Percentiles rank a stretch among this genome's conserved stretches.
phyloP scores from a whole-genome alignment of 202 grass and related monocot species.

The Dendrocalamus latiflorus region DNA sequence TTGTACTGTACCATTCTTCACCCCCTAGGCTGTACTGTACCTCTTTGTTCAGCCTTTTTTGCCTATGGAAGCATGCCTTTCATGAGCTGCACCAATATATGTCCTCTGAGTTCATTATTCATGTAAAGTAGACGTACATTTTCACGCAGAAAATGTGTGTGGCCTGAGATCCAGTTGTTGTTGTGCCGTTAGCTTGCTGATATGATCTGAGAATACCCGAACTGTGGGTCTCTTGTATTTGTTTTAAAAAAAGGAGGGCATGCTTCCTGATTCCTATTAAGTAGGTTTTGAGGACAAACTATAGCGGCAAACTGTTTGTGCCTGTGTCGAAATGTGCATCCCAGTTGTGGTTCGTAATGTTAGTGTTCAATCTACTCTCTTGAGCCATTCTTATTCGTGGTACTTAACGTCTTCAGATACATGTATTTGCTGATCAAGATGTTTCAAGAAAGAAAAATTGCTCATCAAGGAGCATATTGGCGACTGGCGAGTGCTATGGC shows the following conservation, averaged over 20 bases:
- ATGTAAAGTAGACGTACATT: constrained; percentile 33
- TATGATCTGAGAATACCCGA: background rate
- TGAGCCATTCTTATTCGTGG: background rate
- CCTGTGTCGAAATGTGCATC: constrained; percentile 1
- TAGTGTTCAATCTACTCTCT: background rate
- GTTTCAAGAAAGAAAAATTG: too few relatives aligned
- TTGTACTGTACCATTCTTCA: constrained; percentile 27
- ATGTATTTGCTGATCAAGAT: background rate
- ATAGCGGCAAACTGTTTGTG: background rate
- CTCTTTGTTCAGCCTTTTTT: background rate
- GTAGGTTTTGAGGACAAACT: background rate
- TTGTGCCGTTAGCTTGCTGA: background rate
- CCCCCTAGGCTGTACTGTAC: constrained; percentile 2
- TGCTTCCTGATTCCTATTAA: background rate
- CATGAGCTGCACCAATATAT: constrained; percentile 15
- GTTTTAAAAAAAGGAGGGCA: background rate
- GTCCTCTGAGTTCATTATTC: constrained; percentile 9
- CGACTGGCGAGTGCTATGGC: background rate
- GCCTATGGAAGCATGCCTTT: constrained; percentile 33
- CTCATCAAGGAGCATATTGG: background rate
- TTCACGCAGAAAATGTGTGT: constrained; percentile 3
- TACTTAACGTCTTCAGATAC: background rate
- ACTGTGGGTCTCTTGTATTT: background rate
- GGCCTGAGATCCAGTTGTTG: background rate
- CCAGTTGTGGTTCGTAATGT: background rate